Conservation (phyloP, 78 protist genomes). For the Trichosphaerium sp. region DNA sequence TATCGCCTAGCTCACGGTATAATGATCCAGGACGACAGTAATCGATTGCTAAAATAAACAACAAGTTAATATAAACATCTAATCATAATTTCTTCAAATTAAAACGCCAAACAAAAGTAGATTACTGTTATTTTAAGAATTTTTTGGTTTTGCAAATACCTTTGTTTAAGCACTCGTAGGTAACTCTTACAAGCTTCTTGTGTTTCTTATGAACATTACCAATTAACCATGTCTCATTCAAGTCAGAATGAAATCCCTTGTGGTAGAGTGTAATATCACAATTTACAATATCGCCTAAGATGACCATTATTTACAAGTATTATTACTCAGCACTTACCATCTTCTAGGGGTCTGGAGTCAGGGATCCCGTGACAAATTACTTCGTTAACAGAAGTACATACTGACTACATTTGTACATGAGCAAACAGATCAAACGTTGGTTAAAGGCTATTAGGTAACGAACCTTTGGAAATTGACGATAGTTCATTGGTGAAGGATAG, state of each 20-base stretch:
- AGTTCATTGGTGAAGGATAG: slow-evolving; percentile 95
- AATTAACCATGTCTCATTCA: slow-evolving; percentile 76
- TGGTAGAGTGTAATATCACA: slow-evolving; percentile 81
- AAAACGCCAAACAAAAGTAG: neutral
- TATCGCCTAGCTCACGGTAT: slow-evolving; percentile 71
- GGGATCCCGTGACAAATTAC: slow-evolving; percentile 98
- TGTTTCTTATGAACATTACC: slow-evolving; percentile 69
- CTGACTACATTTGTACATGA: neutral
- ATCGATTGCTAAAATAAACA: neutral
- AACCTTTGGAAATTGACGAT: slow-evolving; percentile 77
- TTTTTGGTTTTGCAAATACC: slow-evolving; percentile 32
- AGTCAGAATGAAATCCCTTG: slow-evolving; percentile 88
- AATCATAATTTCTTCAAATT: neutral
- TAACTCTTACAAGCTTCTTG: slow-evolving; percentile 24
- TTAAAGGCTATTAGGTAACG: slow-evolving; percentile 69
- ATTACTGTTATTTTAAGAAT: neutral
- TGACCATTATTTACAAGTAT: neutral
- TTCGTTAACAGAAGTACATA: slow-evolving; percentile 65
- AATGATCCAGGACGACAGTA: slow-evolving; percentile 45
- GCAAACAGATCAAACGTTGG: no score
- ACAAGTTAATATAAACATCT: slow-evolving; percentile 26
- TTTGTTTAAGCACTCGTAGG: slow-evolving; percentile 40
- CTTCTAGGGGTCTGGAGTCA: slow-evolving; percentile 57
- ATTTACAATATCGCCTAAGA: slow-evolving; percentile 71
- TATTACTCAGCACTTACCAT: slow-evolving; percentile 49